phyloP scores from a whole-genome alignment of 768 basidiomycete genomes.

The Collybia sordida region DNA sequence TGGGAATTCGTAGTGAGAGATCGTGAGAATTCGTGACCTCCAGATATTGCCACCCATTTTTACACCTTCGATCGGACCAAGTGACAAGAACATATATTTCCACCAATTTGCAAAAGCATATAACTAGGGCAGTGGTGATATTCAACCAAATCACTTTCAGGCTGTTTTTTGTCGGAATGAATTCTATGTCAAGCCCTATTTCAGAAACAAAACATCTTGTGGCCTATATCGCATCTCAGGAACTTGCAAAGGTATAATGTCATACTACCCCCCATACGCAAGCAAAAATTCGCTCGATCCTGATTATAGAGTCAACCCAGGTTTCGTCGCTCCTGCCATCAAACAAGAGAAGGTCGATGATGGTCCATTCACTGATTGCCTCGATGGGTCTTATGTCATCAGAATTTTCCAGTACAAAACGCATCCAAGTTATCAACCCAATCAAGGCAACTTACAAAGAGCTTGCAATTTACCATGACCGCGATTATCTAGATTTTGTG shows the following conservation, averaged over 20 bases:
- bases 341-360: conserved; percentile 60
- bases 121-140: too few species aligned
- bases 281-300: too few species aligned
- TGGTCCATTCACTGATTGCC: conserved; percentile 65
- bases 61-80: too few species aligned
- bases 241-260: conserved; percentile 1
- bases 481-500: conserved; percentile 66
- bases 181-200: background rate
- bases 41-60: too few species aligned
- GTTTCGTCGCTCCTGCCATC: conserved; percentile 64
- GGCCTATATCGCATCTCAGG: conserved; percentile 1
- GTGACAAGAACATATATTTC: too few species aligned
- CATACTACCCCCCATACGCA: background rate
- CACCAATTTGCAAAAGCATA: too few species aligned
- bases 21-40: too few species aligned
- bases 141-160: too few species aligned
- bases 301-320: background rate
- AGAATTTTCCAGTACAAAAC: conserved; percentile 20
- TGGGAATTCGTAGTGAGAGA: too few species aligned
- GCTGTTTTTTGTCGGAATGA: background rate
- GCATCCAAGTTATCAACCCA: conserved; percentile 51
- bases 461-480: conserved; percentile 66
- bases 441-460: conserved; percentile 53
- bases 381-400: conserved; percentile 48
- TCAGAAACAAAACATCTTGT: background rate